Evolutionary conservation across 75 land plant genomes (phyloP).

Genomic region (Cryptomeria japonica): DNA sequence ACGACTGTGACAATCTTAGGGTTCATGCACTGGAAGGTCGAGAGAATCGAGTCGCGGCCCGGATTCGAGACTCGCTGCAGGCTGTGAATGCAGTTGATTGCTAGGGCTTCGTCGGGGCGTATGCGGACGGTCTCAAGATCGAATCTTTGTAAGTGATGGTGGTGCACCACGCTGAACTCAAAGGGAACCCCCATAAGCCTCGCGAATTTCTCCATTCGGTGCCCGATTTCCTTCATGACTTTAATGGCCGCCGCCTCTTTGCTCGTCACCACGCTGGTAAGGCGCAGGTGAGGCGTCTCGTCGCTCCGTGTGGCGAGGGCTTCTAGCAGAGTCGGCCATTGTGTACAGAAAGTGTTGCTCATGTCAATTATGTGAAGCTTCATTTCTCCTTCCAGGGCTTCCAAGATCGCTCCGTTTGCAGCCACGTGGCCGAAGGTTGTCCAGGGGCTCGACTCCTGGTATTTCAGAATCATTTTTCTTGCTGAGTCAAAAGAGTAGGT

Average conservation of each 20-base stretch:
- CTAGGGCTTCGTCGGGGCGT: constrained; percentile 67
- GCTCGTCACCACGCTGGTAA: constrained; percentile 61
- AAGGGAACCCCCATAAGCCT: constrained; percentile 96
- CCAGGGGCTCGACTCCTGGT: constrained; percentile 97
- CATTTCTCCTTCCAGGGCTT: constrained; percentile 75
- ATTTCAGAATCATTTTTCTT: constrained; percentile 67
- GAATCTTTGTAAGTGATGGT: constrained; percentile 53
- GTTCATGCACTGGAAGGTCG: constrained; percentile 39
- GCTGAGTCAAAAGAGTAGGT: constrained; percentile 77
- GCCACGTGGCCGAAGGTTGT: constrained; percentile 95
- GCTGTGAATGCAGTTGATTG: constrained; percentile 71
- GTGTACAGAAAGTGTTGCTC: constrained; percentile 88
- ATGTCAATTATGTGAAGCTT: constrained; percentile 82
- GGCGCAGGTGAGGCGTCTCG: constrained; percentile 80
- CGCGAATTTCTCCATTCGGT: constrained; percentile 87
- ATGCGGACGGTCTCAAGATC: constrained; percentile 37
- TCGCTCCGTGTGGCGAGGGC: constrained; percentile 89
- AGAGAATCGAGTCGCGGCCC: constrained; percentile 49
- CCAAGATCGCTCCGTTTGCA: constrained; percentile 87
- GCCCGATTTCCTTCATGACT: constrained; percentile 81
- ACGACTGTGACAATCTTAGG: constrained; percentile 78
- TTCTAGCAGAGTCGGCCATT: constrained; percentile 96
- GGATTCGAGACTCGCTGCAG: constrained; percentile 46
- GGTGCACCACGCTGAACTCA: constrained; percentile 54
- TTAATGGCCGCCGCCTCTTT: constrained; percentile 32